phyloP scores from a whole-genome alignment of 192 early-diverging fungal genomes.

The Backusella parvicylindrica region DNA sequence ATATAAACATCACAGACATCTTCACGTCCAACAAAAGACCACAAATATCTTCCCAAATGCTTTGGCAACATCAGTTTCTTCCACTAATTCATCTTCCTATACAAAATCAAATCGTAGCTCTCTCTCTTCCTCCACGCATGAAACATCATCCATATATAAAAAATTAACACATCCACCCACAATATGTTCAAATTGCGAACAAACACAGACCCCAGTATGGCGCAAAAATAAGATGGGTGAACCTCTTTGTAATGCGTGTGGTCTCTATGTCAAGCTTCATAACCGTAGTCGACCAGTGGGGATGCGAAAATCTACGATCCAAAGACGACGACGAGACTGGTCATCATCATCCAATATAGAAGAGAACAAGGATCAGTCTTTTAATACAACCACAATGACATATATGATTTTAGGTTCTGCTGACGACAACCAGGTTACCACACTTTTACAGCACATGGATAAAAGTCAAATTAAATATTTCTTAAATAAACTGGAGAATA shows the following conservation, averaged over 20 bases:
- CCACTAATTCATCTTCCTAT: background rate
- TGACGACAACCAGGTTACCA: constrained; percentile 16
- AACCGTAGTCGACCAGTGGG: constrained; percentile 42
- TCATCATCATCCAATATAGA: constrained; percentile 16
- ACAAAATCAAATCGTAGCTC: background rate
- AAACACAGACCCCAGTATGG: constrained; percentile 80
- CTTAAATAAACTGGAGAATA: constrained; percentile 46
- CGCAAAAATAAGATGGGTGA: constrained; percentile 68
- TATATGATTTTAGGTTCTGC: background rate
- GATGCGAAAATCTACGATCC: constrained; percentile 52
- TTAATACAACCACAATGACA: background rate
- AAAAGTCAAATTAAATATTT: constrained; percentile 49
- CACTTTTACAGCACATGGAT: constrained; percentile 33
- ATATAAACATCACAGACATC: constrained; percentile 78
- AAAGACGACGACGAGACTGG: constrained; percentile 50
- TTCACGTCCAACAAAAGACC: constrained; percentile 29
- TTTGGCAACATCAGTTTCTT: background rate
- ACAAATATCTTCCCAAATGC: background rate
- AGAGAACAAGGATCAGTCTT: background rate
- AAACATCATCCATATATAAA: background rate
- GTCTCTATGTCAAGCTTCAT: constrained; percentile 54
- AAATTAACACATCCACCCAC: background rate
- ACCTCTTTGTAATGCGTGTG: constrained; percentile 83
- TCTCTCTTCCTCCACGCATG: background rate
- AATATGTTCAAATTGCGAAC: constrained; percentile 66